Conservation (phyloP, 768 basidiomycete genomes). For the Pluteus cervinus region DNA sequence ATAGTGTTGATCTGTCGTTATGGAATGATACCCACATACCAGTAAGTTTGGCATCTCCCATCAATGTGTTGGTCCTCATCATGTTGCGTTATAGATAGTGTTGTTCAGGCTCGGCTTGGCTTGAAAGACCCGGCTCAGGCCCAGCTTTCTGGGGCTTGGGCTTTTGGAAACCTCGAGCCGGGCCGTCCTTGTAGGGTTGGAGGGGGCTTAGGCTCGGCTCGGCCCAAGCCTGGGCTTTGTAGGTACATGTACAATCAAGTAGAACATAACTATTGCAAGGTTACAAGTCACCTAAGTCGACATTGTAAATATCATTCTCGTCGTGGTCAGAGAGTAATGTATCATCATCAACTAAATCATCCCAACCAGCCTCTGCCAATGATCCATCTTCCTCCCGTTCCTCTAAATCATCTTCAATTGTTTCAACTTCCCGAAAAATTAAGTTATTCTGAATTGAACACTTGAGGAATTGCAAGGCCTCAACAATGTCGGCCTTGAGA, state of each 20-base stretch:
- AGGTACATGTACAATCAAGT: too few species aligned
- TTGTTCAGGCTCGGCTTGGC: too few species aligned
- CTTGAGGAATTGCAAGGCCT: conserved; percentile 25
- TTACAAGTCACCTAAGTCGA: too few species aligned
- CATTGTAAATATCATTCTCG: too few species aligned
- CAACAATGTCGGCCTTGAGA: conserved; percentile 27
- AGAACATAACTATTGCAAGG: too few species aligned
- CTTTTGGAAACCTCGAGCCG: neutral
- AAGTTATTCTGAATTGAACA: conserved; percentile 16
- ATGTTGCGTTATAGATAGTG: too few species aligned
- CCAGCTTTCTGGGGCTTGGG: neutral
- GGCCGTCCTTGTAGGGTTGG: too few species aligned
- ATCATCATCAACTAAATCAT: conserved; percentile 7
- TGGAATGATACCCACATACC: too few species aligned
- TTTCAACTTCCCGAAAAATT: conserved; percentile 16
- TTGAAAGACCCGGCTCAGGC: too few species aligned
- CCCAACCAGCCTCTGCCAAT: conserved; percentile 3
- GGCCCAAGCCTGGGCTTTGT: conserved; percentile 1
- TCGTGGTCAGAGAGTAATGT: conserved; percentile 7
- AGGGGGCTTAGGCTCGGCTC: neutral
- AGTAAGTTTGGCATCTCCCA: too few species aligned
- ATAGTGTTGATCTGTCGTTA: too few species aligned
- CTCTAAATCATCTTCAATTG: conserved; percentile 1
- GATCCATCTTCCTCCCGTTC: conserved; percentile 4
- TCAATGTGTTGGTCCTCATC: too few species aligned